A percentile compares a stretch with the other conserved stretches of the same genome.
Evolutionary conservation across 2,329 filamentous ascomycete species (phyloP).

Genomic region (Talaromyces amestolkiae): DNA sequence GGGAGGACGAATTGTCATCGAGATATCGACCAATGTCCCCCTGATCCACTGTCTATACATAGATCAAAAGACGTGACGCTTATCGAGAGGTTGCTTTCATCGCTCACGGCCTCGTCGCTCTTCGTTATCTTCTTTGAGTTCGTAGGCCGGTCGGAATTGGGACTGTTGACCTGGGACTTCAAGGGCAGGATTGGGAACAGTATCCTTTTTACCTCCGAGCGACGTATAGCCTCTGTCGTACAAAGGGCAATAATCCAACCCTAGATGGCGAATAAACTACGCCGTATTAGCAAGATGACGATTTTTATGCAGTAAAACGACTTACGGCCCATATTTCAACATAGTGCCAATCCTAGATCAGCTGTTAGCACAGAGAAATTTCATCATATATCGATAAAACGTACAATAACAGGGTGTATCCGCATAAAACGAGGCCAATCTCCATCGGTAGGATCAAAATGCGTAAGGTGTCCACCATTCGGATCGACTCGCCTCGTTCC

Average conservation of each 20-base stretch:
- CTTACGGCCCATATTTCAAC: conserved; percentile 76
- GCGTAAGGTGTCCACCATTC: conserved; percentile 72
- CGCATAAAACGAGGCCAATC: conserved; percentile 93
- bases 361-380: neutral
- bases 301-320: neutral
- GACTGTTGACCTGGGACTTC: neutral
- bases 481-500: conserved; percentile 90
- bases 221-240: conserved; percentile 91
- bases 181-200: conserved; percentile 71
- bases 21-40: neutral
- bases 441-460: conserved; percentile 83
- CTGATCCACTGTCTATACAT: neutral
- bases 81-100: neutral
- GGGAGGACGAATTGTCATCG: neutral
- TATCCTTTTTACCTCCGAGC: conserved; percentile 86
- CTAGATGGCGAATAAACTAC: conserved; percentile 65
- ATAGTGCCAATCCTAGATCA: conserved; percentile 77
- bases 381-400: neutral
- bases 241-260: conserved; percentile 78
- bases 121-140: conserved; percentile 21
- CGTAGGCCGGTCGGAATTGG: conserved; percentile 20
- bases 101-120: conserved; percentile 20
- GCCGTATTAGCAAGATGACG: conserved; percentile 1
- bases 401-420: conserved; percentile 77
- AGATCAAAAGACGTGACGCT: neutral